Percentiles rank a stretch among this genome's conserved stretches.
Evolutionary conservation across 495 filamentous ascomycete genomes (phyloP).

Genomic region (Penicillium canariense): DNA sequence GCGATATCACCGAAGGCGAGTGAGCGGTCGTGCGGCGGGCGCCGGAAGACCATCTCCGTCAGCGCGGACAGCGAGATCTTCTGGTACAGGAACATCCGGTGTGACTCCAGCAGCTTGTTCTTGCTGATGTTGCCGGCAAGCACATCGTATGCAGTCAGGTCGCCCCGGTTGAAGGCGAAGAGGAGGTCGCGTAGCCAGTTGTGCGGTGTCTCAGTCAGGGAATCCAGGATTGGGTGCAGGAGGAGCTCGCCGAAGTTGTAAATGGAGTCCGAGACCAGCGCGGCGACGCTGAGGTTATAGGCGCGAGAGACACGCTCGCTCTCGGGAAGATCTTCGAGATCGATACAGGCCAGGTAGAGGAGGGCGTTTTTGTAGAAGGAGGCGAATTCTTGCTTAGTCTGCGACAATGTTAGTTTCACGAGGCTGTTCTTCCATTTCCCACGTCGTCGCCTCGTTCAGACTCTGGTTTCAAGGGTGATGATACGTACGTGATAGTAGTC

Average conservation of each 20-base stretch:
- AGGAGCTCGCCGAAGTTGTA: slow-evolving; percentile 99
- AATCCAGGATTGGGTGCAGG: slow-evolving; percentile 91
- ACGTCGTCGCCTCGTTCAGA: neutral
- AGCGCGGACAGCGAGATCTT: slow-evolving; percentile 96
- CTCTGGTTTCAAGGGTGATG: neutral
- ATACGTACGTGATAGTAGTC: slow-evolving; percentile 79
- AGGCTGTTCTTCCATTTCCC: neutral
- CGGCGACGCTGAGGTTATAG: slow-evolving; percentile 89
- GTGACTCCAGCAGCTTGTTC: slow-evolving; percentile 73
- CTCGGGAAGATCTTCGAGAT: slow-evolving; percentile 67
- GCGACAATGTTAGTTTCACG: slow-evolving; percentile 7
- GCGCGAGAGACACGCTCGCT: slow-evolving; percentile 75
- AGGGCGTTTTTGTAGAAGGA: slow-evolving; percentile 96
- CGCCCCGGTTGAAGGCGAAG: slow-evolving; percentile 96
- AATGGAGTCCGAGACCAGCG: slow-evolving; percentile 87
- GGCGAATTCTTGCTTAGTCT: slow-evolving; percentile 85
- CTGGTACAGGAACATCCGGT: slow-evolving; percentile 82
- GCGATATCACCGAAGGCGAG: slow-evolving; percentile 87
- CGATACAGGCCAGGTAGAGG: slow-evolving; percentile 96
- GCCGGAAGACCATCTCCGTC: slow-evolving; percentile 93
- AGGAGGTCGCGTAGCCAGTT: slow-evolving; percentile 90
- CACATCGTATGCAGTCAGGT: slow-evolving; percentile 80
- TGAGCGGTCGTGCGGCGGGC: slow-evolving; percentile 90
- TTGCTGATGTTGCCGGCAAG: slow-evolving; percentile 73
- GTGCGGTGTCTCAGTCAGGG: slow-evolving; percentile 62